Conservation (phyloP, 192 early-diverging fungal genomes). For the Rhizophlyctis rosea region DNA sequence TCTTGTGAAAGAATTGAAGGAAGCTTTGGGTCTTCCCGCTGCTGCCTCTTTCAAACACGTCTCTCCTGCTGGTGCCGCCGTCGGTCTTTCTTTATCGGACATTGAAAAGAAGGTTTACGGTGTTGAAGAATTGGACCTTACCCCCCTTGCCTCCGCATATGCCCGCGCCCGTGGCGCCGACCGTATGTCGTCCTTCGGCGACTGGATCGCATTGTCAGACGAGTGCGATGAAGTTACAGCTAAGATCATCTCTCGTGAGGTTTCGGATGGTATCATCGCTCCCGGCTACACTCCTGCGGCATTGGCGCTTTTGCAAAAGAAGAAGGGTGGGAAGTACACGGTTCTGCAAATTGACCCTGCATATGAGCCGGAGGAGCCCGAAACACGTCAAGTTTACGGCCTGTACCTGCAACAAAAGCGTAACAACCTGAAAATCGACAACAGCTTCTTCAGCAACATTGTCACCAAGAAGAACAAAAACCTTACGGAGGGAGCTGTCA, state of each 20-base stretch:
- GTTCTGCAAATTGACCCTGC: slow-evolving; percentile 88
- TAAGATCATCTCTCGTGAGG: slow-evolving; percentile 92
- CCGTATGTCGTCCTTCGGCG: slow-evolving; percentile 98
- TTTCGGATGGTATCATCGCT: slow-evolving; percentile 97
- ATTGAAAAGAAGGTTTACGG: slow-evolving; percentile 87
- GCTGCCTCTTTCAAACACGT: slow-evolving; percentile 99
- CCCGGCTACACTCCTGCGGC: slow-evolving; percentile 84
- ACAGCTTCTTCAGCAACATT: slow-evolving; percentile 77
- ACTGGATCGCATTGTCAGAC: slow-evolving; percentile 94
- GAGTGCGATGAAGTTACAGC: slow-evolving; percentile 88
- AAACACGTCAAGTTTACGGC: slow-evolving; percentile 96
- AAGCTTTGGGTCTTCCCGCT: slow-evolving; percentile 83
- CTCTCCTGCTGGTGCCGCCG: slow-evolving; percentile 95
- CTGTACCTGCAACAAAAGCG: slow-evolving; percentile 87
- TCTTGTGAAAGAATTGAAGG: slow-evolving; percentile 92
- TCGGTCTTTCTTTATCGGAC: slow-evolving; percentile 75
- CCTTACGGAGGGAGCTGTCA: slow-evolving; percentile 62
- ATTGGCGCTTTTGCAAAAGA: slow-evolving; percentile 84
- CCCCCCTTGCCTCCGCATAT: slow-evolving; percentile 88
- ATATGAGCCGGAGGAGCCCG: slow-evolving; percentile 81
- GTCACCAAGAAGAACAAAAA: slow-evolving; percentile 71
- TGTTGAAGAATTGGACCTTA: slow-evolving; percentile 82
- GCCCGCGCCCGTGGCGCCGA: slow-evolving; percentile 97
- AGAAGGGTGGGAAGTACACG: slow-evolving; percentile 97
- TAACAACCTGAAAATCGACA: slow-evolving; percentile 79